Evolutionary conservation across 768 basidiomycete species (phyloP).

Genomic region (Clitopilus passeckerianus): DNA sequence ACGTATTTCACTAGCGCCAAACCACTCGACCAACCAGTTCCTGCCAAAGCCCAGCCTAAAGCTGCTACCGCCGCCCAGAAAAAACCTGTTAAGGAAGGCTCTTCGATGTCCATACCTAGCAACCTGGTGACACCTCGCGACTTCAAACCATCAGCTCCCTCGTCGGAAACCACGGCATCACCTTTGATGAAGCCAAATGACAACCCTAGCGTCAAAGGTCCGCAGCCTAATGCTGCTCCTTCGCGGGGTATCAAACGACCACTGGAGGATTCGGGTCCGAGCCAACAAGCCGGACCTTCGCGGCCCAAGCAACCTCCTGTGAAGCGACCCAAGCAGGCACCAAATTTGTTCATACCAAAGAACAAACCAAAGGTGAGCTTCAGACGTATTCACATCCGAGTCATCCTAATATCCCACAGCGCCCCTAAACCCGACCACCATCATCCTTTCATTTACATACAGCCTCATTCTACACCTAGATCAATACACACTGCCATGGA

Average conservation of each 20-base stretch:
- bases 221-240: slow-evolving; percentile 4
- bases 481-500: not conserved
- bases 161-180: not conserved
- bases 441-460: not conserved
- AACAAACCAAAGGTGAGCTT: slow-evolving; percentile 23
- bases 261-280: slow-evolving; percentile 20
- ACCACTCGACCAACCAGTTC: slow-evolving; percentile 3
- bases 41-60: slow-evolving; percentile 16
- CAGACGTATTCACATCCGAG: not conserved
- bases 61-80: not conserved
- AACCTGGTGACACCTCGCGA: slow-evolving; percentile 14
- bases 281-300: not conserved
- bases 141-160: slow-evolving; percentile 8
- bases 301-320: slow-evolving; percentile 14
- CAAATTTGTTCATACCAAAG: slow-evolving; percentile 59
- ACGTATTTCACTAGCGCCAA: slow-evolving; percentile 19
- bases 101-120: slow-evolving; percentile 9
- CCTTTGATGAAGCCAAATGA: not conserved
- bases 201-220: not conserved
- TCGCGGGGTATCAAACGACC: slow-evolving; percentile 23
- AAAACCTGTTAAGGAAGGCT: not conserved
- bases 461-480: not conserved
- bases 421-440: not conserved
- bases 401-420: not conserved
- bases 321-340: slow-evolving; percentile 34